Conservation (phyloP, 108 stramenopile genomes). For the Pseudonitzschia multistriata region DNA sequence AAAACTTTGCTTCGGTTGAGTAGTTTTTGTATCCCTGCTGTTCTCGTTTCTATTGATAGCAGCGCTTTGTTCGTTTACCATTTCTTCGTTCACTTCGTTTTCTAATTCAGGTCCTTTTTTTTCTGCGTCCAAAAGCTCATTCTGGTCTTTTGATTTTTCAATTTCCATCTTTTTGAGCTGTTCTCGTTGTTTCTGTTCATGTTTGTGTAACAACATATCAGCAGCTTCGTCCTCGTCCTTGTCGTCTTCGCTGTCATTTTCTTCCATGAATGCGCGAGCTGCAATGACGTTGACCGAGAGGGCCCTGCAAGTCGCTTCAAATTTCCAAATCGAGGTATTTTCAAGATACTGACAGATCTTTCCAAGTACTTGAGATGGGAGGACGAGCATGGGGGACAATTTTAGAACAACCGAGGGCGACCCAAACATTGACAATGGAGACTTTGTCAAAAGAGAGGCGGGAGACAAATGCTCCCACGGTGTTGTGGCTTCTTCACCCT, state of each 20-base stretch:
- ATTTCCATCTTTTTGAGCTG: not conserved
- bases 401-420: conserved; percentile 57
- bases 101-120: not conserved
- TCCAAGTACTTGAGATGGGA: conserved; percentile 50
- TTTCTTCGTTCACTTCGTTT: not conserved
- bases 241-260: not conserved
- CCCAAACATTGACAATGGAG: conserved; percentile 33
- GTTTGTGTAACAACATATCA: not conserved
- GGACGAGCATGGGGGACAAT: conserved; percentile 59
- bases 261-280: conserved; percentile 25
- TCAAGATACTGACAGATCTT: conserved; percentile 61
- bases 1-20: conserved; percentile 8
- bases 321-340: conserved; percentile 21
- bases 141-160: not conserved
- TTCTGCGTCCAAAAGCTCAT: not conserved
- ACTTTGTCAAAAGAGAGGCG: no score
- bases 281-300: conserved; percentile 28
- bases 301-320: conserved; percentile 44
- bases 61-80: not conserved
- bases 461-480: not conserved
- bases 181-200: not conserved
- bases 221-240: conserved; percentile 3
- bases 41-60: not conserved
- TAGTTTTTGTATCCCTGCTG: not conserved
- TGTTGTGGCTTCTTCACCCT: conserved; percentile 28